These are phyloP conservation scores for Pseudodiploospora longispora DNA, from an alignment of 2,329 filamentous ascomycete species.

Conservation along the genomic window DNA sequence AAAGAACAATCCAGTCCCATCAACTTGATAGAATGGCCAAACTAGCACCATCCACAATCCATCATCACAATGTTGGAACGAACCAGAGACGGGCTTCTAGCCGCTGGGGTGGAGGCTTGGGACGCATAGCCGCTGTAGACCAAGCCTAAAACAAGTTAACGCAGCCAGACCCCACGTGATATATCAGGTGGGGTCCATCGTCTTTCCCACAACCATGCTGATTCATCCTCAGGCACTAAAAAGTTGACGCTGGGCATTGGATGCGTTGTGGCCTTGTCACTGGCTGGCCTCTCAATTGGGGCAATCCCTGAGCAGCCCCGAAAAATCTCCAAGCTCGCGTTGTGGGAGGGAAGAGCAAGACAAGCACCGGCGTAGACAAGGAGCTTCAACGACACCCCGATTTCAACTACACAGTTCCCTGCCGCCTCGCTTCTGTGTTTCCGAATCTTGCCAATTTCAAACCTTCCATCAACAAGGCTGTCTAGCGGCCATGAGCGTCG, in stretches of 20 bases:
- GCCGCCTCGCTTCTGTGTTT: background rate
- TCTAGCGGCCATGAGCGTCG: slow-evolving; percentile 43
- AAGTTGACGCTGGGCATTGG: too few relatives aligned
- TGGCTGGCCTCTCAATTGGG: slow-evolving; percentile 6
- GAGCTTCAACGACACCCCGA: background rate
- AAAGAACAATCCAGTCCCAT: too few relatives aligned
- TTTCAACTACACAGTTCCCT: background rate
- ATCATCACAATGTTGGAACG: too few relatives aligned
- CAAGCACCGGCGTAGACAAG: slow-evolving; percentile 8
- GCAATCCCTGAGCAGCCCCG: slow-evolving; percentile 9
- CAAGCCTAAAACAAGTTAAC: too few relatives aligned
- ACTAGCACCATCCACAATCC: too few relatives aligned
- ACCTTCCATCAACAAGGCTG: slow-evolving; percentile 1
- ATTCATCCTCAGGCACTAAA: slow-evolving; percentile 2
- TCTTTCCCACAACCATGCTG: background rate
- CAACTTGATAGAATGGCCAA: too few relatives aligned
- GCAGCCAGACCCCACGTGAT: too few relatives aligned
- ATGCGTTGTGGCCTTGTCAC: background rate
- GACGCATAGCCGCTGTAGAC: too few relatives aligned
- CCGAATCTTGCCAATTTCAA: too few relatives aligned
- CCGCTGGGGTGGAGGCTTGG: background rate
- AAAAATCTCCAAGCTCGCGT: slow-evolving; percentile 24
- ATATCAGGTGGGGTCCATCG: too few relatives aligned
- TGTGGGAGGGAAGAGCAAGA: slow-evolving; percentile 16
- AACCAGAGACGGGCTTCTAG: background rate